Evolutionary conservation across 1,284 basidiomycete species (phyloP), one percentile per base, ranked within the genome.

Genomic region (Meira nashicola): DNA sequence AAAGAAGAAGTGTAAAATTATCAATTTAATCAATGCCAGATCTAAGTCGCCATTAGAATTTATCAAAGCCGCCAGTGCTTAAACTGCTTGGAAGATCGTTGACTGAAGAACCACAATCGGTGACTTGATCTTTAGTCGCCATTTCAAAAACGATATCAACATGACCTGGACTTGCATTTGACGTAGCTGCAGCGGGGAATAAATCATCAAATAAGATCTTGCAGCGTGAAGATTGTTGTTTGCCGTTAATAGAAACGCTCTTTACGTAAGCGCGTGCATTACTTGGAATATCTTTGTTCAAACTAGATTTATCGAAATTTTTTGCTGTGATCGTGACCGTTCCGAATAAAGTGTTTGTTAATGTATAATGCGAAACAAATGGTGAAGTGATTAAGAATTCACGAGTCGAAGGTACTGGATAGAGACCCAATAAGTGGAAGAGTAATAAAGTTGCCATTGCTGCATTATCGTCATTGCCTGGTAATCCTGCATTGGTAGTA

Each of bases 401-500:
- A 38, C 61, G 67, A 1, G 71, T 68, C 1, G 68, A 64, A 2
- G 85, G 84, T 6, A 86, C 83, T 55, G 85, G 85, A 65, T 84
- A 85, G 21, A 85, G 76, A 0, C 84, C 84, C 1, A 84, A 72
- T 44, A 85, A 74, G 65, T 84, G 83, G 79, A 84, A 87, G 0
- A 82, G 80, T 1, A 82, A 84, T 62, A 85, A 86, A 64, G 85
- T 86, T 2, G 82, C 86, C 87, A 88, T 87, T 0, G 86, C 87
- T 48, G 84, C 86, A 78, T 65, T 78, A 66, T 85, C 84, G 62
- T 84, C 83, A 65, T 85, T 85, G 14, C 83, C 71, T 5, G 71
- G 71, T 8, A 72, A 49, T 1, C 64, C 64, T 10, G 50, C 60
- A 2, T 54, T 54, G 50, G 54, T 50, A 3, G 70, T 62, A 52